Conservation (phyloP, 2,329 filamentous ascomycete genomes). For the Elsinoe perseae region DNA sequence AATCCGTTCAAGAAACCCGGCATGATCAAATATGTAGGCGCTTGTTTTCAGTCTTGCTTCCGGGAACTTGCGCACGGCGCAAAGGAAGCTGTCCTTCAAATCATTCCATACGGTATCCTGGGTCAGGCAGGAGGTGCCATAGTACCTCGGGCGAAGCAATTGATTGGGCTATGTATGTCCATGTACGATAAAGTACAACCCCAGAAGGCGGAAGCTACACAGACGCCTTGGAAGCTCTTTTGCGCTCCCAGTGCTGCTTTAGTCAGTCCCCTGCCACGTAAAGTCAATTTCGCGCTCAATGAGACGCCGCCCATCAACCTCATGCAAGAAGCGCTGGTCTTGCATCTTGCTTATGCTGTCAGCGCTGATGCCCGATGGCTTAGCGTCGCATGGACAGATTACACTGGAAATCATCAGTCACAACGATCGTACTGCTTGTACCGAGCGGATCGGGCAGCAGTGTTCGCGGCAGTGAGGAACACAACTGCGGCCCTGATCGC, state of each 20-base stretch:
- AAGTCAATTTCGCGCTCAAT: conserved; percentile 67
- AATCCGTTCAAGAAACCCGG: conserved; percentile 57
- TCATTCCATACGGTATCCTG: conserved; percentile 62
- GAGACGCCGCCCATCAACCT: conserved; percentile 62
- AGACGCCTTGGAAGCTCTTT: conserved; percentile 37
- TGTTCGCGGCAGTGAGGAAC: conserved; percentile 53
- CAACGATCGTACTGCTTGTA: conserved; percentile 63
- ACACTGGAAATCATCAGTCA: conserved; percentile 63
- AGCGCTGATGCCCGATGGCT: conserved; percentile 73
- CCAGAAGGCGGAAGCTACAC: conserved; percentile 20
- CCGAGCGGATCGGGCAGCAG: conserved; percentile 34
- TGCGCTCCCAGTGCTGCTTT: conserved; percentile 65
- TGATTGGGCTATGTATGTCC: conserved; percentile 42
- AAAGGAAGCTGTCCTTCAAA: conserved; percentile 64
- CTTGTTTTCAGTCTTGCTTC: conserved; percentile 65
- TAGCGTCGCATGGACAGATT: conserved; percentile 73
- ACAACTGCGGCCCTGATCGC: conserved; percentile 67
- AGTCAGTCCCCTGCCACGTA: conserved; percentile 60
- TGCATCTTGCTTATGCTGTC: conserved; percentile 71
- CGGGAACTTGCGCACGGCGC: conserved; percentile 49
- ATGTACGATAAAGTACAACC: conserved; percentile 1
- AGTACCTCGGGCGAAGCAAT: conserved; percentile 38
- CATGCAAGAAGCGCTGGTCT: conserved; percentile 68
- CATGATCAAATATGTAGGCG: conserved; percentile 59
- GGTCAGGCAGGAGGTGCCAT: conserved; percentile 56